Percentiles rank a stretch among this genome's conserved stretches.
Evolutionary conservation across 2,329 filamentous ascomycete species (phyloP).

Genomic region (Hypoxylon sp.): DNA sequence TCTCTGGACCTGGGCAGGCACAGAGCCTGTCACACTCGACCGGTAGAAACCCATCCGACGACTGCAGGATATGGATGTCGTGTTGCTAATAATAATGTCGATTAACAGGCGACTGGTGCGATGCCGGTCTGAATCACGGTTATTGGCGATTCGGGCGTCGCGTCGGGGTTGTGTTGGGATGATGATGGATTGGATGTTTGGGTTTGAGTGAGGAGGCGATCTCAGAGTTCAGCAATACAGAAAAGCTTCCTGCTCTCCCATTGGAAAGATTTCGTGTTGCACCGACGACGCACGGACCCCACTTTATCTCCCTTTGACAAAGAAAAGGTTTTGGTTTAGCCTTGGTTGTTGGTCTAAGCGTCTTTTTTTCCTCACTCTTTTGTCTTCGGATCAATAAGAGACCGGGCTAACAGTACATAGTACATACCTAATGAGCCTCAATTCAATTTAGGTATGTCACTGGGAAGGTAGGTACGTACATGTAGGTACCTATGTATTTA

Average conservation of each 20-base stretch:
- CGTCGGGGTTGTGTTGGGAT: slow-evolving; percentile 9
- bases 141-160: slow-evolving; percentile 8
- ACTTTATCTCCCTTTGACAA: slow-evolving; percentile 2
- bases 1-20: slow-evolving; percentile 53
- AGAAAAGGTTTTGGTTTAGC: background rate
- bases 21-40: slow-evolving; percentile 57
- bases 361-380: too few relatives aligned
- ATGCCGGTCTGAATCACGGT: slow-evolving; percentile 11
- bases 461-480: background rate
- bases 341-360: slow-evolving; percentile 13
- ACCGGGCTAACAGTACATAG: slow-evolving; percentile 16
- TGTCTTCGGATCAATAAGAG: slow-evolving; percentile 22
- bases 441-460: too few relatives aligned
- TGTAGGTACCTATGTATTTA: background rate
- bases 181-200: slow-evolving; percentile 20
- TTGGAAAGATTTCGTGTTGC: slow-evolving; percentile 43
- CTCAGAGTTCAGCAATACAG: slow-evolving; percentile 27
- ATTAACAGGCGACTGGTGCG: slow-evolving; percentile 15
- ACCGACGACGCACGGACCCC: slow-evolving; percentile 38
- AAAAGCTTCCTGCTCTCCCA: slow-evolving; percentile 33
- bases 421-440: background rate
- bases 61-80: slow-evolving; percentile 30
- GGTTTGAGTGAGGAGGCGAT: slow-evolving; percentile 31
- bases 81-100: background rate
- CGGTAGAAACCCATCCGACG: slow-evolving; percentile 58